These are phyloP conservation scores for Ophiosphaerella narmari DNA, from an alignment of 2,329 filamentous ascomycete genomes.

Conservation along the genomic window DNA sequence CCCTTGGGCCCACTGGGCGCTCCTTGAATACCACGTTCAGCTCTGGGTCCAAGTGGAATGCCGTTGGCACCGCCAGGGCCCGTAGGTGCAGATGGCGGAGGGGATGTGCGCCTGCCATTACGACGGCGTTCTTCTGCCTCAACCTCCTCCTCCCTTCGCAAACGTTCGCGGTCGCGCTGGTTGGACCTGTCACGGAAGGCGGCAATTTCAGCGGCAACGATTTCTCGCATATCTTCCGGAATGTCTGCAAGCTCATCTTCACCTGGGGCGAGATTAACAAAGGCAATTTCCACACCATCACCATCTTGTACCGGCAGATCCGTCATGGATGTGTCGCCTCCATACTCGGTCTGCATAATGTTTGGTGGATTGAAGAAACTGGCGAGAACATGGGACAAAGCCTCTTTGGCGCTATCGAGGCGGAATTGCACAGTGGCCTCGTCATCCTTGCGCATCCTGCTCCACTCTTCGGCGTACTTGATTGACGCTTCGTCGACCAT, in stretches of 20 bases:
- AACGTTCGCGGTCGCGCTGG: constrained; percentile 82
- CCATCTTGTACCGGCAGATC: constrained; percentile 61
- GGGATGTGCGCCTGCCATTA: constrained; percentile 72
- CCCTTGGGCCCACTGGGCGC: constrained; percentile 75
- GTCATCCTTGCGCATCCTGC: constrained; percentile 67
- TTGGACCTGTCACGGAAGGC: constrained; percentile 93
- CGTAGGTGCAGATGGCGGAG: constrained; percentile 64
- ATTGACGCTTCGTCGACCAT: constrained; percentile 81
- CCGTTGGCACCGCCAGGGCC: constrained; percentile 71
- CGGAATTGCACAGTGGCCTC: constrained; percentile 67
- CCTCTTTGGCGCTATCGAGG: constrained; percentile 69
- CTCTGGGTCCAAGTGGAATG: constrained; percentile 74
- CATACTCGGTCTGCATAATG: constrained; percentile 55
- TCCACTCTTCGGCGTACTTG: constrained; percentile 84
- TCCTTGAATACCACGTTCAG: constrained; percentile 67
- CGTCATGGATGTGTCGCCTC: constrained; percentile 72
- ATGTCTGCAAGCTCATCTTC: constrained; percentile 97
- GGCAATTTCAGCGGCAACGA: constrained; percentile 90
- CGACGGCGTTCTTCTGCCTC: constrained; percentile 82
- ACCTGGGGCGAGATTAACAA: constrained; percentile 72
- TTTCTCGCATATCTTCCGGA: constrained; percentile 92
- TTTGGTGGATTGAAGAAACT: constrained; percentile 71
- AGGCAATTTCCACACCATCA: constrained; percentile 78
- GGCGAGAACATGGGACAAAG: constrained; percentile 69
- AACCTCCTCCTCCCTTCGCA: constrained; percentile 88